A percentile compares a stretch with the other conserved stretches of the same genome.
phyloP scores from a whole-genome alignment of 192 early-diverging fungal genomes.

The Phlyctochytrium bullatum region DNA sequence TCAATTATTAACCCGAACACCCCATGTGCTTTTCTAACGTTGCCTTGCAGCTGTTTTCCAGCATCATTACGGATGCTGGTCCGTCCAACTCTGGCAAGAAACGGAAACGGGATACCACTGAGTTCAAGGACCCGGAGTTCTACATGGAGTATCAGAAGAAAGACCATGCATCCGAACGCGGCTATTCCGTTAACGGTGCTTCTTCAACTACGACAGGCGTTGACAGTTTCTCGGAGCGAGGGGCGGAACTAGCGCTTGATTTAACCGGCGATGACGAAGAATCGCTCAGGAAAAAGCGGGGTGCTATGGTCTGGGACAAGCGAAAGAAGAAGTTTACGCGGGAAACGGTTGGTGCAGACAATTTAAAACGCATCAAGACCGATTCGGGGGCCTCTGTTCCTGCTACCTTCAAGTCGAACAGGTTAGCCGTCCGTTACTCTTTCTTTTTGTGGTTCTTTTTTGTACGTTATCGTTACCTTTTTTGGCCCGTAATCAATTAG shows the following conservation, averaged over 20 bases:
- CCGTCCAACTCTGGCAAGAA: conserved; percentile 16
- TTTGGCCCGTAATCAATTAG: conserved; percentile 24
- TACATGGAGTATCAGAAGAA: conserved; percentile 85
- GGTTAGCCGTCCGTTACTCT: conserved; percentile 35
- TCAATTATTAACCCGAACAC: too few relatives aligned
- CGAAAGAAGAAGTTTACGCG: conserved; percentile 93
- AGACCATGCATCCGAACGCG: conserved; percentile 85
- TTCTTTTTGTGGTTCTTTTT: not conserved
- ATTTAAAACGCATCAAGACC: conserved; percentile 91
- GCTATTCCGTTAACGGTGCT: conserved; percentile 52
- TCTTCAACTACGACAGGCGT: conserved; percentile 52
- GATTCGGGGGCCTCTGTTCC: conserved; percentile 89
- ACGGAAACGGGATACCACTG: conserved; percentile 22
- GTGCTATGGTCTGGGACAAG: conserved; percentile 81
- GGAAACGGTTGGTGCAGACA: conserved; percentile 83
- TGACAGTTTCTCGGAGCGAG: conserved; percentile 75
- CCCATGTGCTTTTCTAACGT: not conserved
- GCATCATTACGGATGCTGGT: not conserved
- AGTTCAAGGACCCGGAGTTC: conserved; percentile 75
- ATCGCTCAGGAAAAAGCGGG: conserved; percentile 53
- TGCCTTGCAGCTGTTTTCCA: not conserved
- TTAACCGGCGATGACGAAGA: conserved; percentile 80
- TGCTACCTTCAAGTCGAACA: conserved; percentile 81
- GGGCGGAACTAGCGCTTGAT: conserved; percentile 67
- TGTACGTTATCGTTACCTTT: not conserved